Base-by-base conservation (phyloP, 1,284 basidiomycete genomes). In the Heterobasidion annosum region DNA sequence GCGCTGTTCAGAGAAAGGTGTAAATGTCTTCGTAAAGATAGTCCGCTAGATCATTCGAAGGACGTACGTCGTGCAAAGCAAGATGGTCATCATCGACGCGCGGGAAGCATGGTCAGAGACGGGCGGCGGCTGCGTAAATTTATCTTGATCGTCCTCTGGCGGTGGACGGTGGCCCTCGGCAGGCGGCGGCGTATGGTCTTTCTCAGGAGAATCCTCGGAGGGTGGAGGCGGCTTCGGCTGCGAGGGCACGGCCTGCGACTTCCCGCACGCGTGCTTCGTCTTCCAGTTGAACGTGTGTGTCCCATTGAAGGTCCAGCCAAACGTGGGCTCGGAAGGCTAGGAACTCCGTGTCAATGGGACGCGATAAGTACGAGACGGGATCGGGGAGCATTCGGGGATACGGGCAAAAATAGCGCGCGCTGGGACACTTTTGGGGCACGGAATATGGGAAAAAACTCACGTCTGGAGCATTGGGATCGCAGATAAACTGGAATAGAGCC, bases 401-500 rank as follows among this genome's bases (percentile, higher is more conserved):
- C 6, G 37, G 3, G 37, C 37, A 40, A n/a, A 40, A 40, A 40
- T 40, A 40, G 37, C 37, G n/a, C 37, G 25, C 25, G 25, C 25
- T 25, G 25, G 25, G 5, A 25, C 25, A 25, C 25, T 25, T 25
- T 4, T 25, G 25, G 25, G 25, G 43, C n/a, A 48, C 48, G 45
- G 32, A 55, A 37, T 34, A 35, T 13, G 15, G 32, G 18, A 19
- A 10, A 44, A n/a, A 50, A 56, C 60, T 25, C 19, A 68, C 67
- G 59, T 68, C 69, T 37, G 70, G 64, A 18, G 62, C 60, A n/a
- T 61, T 56, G 25, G 61, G 65, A 52, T 72, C 70, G 58, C 76
- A 78, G 46, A 67, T 54, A 55, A 76, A 74, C 50, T 67, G 58
- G 51, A 78, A 66, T 15, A 68, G 64, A 3, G 73, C 72, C 32